Percentiles rank a stretch among this genome's conserved stretches.
Evolutionary conservation across 805 yeast genomes (phyloP).

Genomic region (Pichia rugopelliculosa): DNA sequence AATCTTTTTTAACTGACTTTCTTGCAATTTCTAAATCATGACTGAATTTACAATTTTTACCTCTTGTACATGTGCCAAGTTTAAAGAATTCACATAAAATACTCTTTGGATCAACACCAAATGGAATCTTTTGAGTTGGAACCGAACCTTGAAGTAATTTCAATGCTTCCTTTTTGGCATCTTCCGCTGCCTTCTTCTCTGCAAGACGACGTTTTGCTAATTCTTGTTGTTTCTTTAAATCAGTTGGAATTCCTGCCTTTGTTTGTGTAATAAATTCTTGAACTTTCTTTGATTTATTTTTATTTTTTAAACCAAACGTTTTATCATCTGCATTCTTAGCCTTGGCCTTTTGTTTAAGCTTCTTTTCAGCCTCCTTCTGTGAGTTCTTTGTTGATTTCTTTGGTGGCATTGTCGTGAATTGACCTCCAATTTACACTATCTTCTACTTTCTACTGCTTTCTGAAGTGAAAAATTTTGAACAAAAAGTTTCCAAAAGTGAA

Average conservation of each 20-base stretch:
- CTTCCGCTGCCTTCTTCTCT: slow-evolving; percentile 85
- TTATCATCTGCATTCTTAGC: slow-evolving; percentile 69
- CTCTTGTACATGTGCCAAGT: slow-evolving; percentile 75
- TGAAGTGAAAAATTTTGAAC: neutral
- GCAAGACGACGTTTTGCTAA: slow-evolving; percentile 67
- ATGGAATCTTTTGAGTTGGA: slow-evolving; percentile 78
- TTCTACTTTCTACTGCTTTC: too few species aligned
- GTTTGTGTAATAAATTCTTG: slow-evolving; percentile 67
- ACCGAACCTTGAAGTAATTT: slow-evolving; percentile 61
- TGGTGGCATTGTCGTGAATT: slow-evolving; percentile 29
- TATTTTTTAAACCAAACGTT: slow-evolving; percentile 93
- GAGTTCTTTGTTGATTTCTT: slow-evolving; percentile 48
- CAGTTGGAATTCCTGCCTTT: slow-evolving; percentile 47
- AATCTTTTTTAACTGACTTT: slow-evolving; percentile 82
- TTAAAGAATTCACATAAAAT: slow-evolving; percentile 86
- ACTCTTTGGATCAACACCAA: slow-evolving; percentile 96
- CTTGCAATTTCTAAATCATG: slow-evolving; percentile 84
- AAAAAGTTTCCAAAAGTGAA: neutral
- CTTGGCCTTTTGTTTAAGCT: slow-evolving; percentile 52
- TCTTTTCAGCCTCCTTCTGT: slow-evolving; percentile 51
- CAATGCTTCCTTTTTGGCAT: slow-evolving; percentile 81
- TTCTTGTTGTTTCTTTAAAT: slow-evolving; percentile 37
- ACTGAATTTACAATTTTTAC: slow-evolving; percentile 82
- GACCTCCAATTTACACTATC: too few species aligned
- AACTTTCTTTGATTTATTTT: slow-evolving; percentile 88